Evolutionary conservation across 306 rosid species (phyloP), one percentile per base, ranked within the genome.

Genomic region (Echinosophora koreensis): DNA sequence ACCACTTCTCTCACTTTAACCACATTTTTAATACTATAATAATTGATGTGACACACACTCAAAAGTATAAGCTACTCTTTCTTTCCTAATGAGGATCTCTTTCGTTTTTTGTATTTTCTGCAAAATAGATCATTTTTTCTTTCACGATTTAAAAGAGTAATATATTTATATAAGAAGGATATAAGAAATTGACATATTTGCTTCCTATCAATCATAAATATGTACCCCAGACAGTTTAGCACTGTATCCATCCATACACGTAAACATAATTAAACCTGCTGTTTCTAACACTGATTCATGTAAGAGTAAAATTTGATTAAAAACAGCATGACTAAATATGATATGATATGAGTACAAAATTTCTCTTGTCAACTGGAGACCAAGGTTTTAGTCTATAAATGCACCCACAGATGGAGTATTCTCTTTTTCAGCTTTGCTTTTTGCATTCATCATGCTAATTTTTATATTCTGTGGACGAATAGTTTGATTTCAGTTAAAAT

Each of bases 401-500:
- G 28, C 49, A 57, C 66, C 44, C 14, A 44, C 35, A 9, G 5
- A 38, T 34, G 12, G 41, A 67, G 8, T 77, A 14, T 69, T 76
- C 37, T 78, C 14, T 39, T 52, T 55, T 58, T 46, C 32, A 16
- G 4, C 3, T 17, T 54, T 54, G 28, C 12, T 16, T 54, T 38
- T 71, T 16, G 35, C 8, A 34, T 16, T 68, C 54, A 28, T 49
- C 27, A 3, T 15, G 34, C 37, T 34, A 50, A 32, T 59, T 34
- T 37, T 30, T 15, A 54, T 37, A 6, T 56, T n/a, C 9, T 61
- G 17, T 14, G 58, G 11, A 69, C 57, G 34, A 28, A 59, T 57
- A 27, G 47, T 56, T 66, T 22, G n/a, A 2, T 56, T 80, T 74
- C 68, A 52, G 63, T 62, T 68, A 73, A 73, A 32, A 22, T 66